Percentiles rank a stretch among this genome's conserved stretches.
Conservation (phyloP, 768 basidiomycete genomes). For the Panus rudis region DNA sequence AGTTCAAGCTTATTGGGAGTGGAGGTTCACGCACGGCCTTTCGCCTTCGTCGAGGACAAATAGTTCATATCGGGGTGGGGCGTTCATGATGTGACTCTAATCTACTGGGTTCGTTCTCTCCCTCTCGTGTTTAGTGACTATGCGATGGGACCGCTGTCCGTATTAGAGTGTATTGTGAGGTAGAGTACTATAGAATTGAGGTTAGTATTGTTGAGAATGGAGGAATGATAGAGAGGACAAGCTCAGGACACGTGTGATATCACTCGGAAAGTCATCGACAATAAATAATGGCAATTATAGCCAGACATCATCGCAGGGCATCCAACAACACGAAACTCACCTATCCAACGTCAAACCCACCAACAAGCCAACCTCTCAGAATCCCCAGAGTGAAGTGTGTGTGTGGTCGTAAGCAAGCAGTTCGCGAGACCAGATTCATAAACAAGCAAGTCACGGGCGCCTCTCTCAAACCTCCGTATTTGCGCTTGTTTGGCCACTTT, state of each 20-base stretch:
- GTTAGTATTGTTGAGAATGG: no score
- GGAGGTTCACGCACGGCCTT: slow-evolving; percentile 74
- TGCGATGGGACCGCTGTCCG: background rate
- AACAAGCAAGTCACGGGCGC: no score
- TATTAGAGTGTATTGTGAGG: background rate
- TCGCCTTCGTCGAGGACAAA: slow-evolving; percentile 92
- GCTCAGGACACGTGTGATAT: slow-evolving; percentile 46
- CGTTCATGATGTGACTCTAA: slow-evolving; percentile 61
- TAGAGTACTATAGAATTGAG: background rate
- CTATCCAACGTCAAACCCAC: slow-evolving; percentile 4
- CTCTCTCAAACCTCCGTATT: no score
- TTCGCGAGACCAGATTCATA: no score
- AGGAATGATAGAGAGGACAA: slow-evolving; percentile 8
- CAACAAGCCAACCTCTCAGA: no score
- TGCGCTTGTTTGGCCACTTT: slow-evolving; percentile 3
- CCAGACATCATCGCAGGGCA: slow-evolving; percentile 41
- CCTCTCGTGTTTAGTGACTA: background rate
- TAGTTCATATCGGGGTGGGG: slow-evolving; percentile 86
- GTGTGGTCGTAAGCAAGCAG: no score
- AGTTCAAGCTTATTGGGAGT: background rate
- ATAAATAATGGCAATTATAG: slow-evolving; percentile 54
- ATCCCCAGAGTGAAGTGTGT: no score
- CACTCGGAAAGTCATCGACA: slow-evolving; percentile 47
- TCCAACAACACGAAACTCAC: slow-evolving; percentile 12
- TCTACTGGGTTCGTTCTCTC: no score